Conservation (phyloP, 2,329 filamentous ascomycete genomes). For the Neofusicoccum umdonicola region DNA sequence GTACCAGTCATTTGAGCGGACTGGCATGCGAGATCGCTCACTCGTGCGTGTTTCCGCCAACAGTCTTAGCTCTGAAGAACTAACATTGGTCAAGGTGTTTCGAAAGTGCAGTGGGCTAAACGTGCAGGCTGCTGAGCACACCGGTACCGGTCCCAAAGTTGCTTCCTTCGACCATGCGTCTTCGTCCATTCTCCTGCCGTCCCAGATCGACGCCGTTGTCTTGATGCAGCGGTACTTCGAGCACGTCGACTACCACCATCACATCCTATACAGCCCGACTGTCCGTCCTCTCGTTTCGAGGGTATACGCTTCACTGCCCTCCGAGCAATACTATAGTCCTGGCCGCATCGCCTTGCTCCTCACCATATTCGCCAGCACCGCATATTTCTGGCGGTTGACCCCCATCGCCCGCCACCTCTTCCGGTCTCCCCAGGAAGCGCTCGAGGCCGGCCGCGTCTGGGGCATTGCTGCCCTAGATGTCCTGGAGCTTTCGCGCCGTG, state of each 20-base stretch:
- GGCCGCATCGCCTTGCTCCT: not conserved
- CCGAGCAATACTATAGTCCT: too few species aligned
- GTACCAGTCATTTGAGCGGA: too few species aligned
- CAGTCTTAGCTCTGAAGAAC: too few species aligned
- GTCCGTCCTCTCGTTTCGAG: not conserved
- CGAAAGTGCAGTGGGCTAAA: too few species aligned
- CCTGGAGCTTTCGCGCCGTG: not conserved
- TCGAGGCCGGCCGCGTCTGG: not conserved
- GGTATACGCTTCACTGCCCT: not conserved
- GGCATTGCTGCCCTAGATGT: not conserved
- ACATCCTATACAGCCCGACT: not conserved
- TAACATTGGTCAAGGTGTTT: too few species aligned
- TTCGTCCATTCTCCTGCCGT: not conserved
- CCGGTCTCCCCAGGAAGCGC: too few species aligned
- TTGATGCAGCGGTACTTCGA: not conserved
- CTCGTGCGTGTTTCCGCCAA: too few species aligned
- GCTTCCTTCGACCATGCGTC: too few species aligned
- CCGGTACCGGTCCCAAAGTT: not conserved
- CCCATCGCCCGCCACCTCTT: not conserved
- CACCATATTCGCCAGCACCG: not conserved
- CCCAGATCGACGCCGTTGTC: not conserved
- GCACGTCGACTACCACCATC: not conserved
- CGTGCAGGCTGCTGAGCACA: not conserved
- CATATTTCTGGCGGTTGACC: not conserved
- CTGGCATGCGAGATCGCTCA: too few species aligned